Conservation (phyloP, 1,139 yeast species). For the Geotrichum restrictum region DNA sequence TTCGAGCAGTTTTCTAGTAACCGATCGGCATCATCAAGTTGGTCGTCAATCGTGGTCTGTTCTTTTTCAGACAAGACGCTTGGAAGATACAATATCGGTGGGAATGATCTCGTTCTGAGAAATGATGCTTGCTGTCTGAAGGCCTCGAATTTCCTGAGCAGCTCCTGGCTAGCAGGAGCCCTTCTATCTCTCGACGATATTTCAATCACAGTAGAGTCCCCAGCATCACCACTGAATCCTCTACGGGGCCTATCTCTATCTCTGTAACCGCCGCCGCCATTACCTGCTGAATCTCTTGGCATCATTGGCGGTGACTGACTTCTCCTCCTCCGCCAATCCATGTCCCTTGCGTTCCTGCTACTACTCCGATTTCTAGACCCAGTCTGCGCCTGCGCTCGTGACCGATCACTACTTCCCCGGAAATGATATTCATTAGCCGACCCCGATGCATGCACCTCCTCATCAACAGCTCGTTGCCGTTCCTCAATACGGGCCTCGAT, state of each 20-base stretch:
- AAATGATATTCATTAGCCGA: background rate
- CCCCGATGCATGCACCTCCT: background rate
- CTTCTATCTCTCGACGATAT: background rate
- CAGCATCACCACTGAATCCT: background rate
- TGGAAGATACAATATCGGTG: slow-evolving; percentile 13
- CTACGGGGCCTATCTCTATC: background rate
- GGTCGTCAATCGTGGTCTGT: slow-evolving; percentile 1
- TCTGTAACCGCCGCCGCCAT: too few relatives aligned
- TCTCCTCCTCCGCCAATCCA: slow-evolving; percentile 1
- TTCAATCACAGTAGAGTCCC: background rate
- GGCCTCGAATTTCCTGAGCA: background rate
- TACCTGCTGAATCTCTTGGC: background rate
- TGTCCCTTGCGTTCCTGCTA: background rate
- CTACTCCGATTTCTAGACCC: background rate
- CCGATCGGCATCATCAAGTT: slow-evolving; percentile 5
- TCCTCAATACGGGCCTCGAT: slow-evolving; percentile 17
- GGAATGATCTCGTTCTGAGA: slow-evolving; percentile 1
- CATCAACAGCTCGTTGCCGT: slow-evolving; percentile 4
- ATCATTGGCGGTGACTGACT: background rate
- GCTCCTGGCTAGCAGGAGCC: background rate
- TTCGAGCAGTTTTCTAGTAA: background rate
- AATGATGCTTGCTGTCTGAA: slow-evolving; percentile 8
- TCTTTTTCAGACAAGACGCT: background rate
- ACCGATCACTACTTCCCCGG: background rate
- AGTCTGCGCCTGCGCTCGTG: background rate